Evolutionary conservation across 352 stramenopile genomes (phyloP), one percentile per base, ranked within the genome.

Genomic region (Phytophthora cactorum): DNA sequence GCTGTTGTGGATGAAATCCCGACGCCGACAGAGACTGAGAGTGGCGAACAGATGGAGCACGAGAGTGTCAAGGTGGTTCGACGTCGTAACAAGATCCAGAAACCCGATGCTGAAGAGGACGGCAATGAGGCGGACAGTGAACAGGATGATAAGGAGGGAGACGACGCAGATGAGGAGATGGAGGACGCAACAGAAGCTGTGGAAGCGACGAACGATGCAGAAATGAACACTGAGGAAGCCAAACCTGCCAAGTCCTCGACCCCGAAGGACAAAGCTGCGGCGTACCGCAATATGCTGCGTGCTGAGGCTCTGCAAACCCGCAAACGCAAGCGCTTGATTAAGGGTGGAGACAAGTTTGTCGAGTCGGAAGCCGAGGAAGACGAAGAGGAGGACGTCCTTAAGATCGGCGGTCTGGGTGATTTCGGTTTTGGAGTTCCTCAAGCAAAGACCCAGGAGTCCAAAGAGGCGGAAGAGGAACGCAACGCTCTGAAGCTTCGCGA

Each of bases 311-410:
- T 72, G 43, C 70, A 84, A 56, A 87, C 72, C 12, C 74, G 75
- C 25, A 74, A 79, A n/a, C 84, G 82, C 15, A 90, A 90, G 50
- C 79, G 82, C 0, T 62, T 91, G 4, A 46, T 75, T 9, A 86
- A 89, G 41, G 72, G 65, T 8, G 72, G 71, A 2, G 76, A 77
- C 15, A 81, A 84, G 55, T 90, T 93, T 57, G 82, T 96, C 12
- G 88, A 96, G 62, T 88, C 80, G 0, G 88, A 96, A 72, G 88
- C 88, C 68, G 88, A 96, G 52, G 88, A 96, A 82, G 84, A 92
- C 45, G 88, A 94, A 38, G 88, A 96, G 17, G 86, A 96, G 9
- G 85, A 96, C 39, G 86, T 81, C 25, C 78, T 94, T 5, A 90
- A 92, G 67, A 96, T 94, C 49, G 83, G 82, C 17, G 86, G 88